Evolutionary conservation across 2,329 filamentous ascomycete genomes (phyloP), one percentile per base, ranked within the genome.

Genomic region (Pseudocercospora fijiensis): DNA sequence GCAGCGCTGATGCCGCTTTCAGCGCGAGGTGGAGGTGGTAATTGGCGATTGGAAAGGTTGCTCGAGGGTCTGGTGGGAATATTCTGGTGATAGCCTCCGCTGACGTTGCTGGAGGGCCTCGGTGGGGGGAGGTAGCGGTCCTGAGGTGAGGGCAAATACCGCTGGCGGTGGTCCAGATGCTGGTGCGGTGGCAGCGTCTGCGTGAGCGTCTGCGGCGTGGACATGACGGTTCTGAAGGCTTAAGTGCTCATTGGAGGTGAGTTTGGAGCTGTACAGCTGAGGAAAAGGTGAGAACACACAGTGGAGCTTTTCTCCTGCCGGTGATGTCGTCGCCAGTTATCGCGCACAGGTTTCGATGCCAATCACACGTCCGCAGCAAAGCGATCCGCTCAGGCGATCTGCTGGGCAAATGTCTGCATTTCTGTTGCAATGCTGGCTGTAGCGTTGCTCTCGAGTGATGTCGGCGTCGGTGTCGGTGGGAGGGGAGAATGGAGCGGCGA

Each of bases 101-200:
- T 73, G 55, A 71, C 41, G 62, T 74, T 75, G 64, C 72, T 74
- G 58, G 69, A 74, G 13, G 73, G 73, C 49, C 74, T 66, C 51
- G 73, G 73, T 28, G 71, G 72, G 65, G 73, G 73, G 5, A 76
- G 66, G 51, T 73, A 73, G 55, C 74, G 73, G 59, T 75, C 72
- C 56, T 69, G 66, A 9, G 71, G 72, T 51, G 68, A 70, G 37
- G 70, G 72, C 30, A 74, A 68, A 66, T 71, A 70, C 41, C 68
- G 67, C 62, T 74, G 72, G 51, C 70, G 68, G 66, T 74, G 70
- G 55, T 73, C 70, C 61, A 75, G 68, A 65, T 73, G 67, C 27
- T 67, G 67, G 58, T 73, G 72, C 53, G 72, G 71, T 45, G 72
- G 71, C 58, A 72, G 66, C 64, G 69, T 70, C 68, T 73, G 72